Base-by-base conservation (phyloP, 2,329 filamentous ascomycete species). In the Fusarium graminum region DNA sequence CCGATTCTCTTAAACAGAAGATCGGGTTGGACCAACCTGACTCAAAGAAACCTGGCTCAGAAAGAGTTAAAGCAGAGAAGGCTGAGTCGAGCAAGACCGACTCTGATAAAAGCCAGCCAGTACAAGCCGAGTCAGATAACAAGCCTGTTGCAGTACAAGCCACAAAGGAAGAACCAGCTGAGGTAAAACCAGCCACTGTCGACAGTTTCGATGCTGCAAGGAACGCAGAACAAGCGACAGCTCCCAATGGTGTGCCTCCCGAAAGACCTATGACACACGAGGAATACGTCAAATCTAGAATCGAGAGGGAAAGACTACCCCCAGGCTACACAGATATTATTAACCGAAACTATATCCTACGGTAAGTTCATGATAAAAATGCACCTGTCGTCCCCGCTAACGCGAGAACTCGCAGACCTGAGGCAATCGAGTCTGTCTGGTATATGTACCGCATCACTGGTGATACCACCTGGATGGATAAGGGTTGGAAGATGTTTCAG, bases 391-490 rank as follows among this genome's bases (percentile, higher is more conserved):
- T 13, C 13, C 28, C 39, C 25, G 34, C 47, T 62, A 46, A 52
- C 51, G 55, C 17, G 16, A 34, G 72, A 65, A 58, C 6, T 30
- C 8, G 22, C 34, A 91, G 91, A 22, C 92, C 92, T 19, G 93
- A 97, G 80, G 92, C 92, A 1, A 93, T 97, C 70, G 93, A 97
- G 73, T 93, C 90, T 1, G 88, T 96, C 14, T 96, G 93, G 85
- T 92, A 94, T 79, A 90, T 96, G 82, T 95, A 96, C 80, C 91
- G 93, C 74, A 92, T 96, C 77, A 96, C 92, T 0, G 93, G 92
- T 45, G 90, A 95, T 66, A 79, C 83, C 2, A 77, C 79, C 6
- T 93, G 92, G 84, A 90, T 90, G 75, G 92, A 96, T 28, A 90
- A 90, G 68, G 94, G 92, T 16, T 97, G 93, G 93, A 81, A 83